phyloP scores from a whole-genome alignment of 1,139 yeast genomes.

The Magnusiomyces ingens region DNA sequence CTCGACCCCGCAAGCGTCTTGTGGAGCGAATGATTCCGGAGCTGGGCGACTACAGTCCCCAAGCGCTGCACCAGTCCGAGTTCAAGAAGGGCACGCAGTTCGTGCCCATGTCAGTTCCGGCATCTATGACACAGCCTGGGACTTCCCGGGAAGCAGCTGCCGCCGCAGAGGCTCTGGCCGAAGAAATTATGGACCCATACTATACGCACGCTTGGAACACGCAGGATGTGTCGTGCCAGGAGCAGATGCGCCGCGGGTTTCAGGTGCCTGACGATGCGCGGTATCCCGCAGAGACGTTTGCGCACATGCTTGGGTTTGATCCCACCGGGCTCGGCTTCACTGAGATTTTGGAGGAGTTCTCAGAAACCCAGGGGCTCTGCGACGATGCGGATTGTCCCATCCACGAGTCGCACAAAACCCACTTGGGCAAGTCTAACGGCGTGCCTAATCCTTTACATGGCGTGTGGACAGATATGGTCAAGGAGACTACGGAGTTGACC shows the following conservation, averaged over 20 bases:
- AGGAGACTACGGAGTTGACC: too few species aligned
- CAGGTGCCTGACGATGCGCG: neutral
- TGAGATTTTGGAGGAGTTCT: slow-evolving; percentile 1
- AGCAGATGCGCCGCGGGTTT: neutral
- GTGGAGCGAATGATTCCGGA: slow-evolving; percentile 6
- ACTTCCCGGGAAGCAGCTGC: neutral
- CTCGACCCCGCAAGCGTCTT: neutral
- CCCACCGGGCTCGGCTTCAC: slow-evolving; percentile 1
- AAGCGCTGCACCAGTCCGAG: neutral
- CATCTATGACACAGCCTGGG: neutral
- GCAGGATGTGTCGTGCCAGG: neutral
- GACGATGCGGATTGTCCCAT: neutral
- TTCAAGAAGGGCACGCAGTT: neutral
- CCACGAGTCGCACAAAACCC: neutral
- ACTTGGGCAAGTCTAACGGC: neutral
- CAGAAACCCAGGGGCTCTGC: neutral
- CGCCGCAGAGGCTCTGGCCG: neutral
- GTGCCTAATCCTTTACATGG: neutral
- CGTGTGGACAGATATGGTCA: too few species aligned
- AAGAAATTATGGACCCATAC: neutral
- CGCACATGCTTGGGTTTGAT: slow-evolving; percentile 3
- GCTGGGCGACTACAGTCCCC: neutral
- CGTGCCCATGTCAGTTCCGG: neutral
- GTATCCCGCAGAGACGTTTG: slow-evolving; percentile 3
- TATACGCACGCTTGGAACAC: slow-evolving; percentile 1